Evolutionary conservation across 352 stramenopile genomes (phyloP).

Genomic region (Globisporangium spiculum): DNA sequence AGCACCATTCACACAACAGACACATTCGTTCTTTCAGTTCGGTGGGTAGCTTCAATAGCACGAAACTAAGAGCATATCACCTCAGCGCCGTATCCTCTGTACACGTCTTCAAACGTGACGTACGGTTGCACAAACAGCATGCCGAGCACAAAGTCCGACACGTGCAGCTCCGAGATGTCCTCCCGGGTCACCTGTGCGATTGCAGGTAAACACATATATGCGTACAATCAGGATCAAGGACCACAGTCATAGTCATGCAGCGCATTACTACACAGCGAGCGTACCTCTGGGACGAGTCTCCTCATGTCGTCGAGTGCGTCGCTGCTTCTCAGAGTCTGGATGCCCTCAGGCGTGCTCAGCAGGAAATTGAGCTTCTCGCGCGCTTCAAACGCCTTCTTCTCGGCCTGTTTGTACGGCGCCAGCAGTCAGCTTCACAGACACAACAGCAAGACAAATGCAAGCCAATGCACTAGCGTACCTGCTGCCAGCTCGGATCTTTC

Average conservation of each 20-base stretch:
- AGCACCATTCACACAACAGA: not conserved
- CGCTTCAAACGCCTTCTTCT: conserved; percentile 41
- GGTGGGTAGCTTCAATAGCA: not conserved
- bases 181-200: conserved; percentile 43
- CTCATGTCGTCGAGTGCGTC: conserved; percentile 58
- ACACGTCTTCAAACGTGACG: conserved; percentile 53
- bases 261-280: not conserved
- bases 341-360: conserved; percentile 47
- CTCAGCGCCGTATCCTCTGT: conserved; percentile 61
- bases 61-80: conserved; percentile 18
- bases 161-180: conserved; percentile 71
- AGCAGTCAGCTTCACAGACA: not conserved
- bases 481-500: conserved; percentile 46
- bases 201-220: not conserved
- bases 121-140: conserved; percentile 82
- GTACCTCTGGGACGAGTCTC: conserved; percentile 57
- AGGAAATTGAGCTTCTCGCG: conserved; percentile 53
- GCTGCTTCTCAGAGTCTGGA: conserved; percentile 56
- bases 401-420: conserved; percentile 29
- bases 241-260: not conserved
- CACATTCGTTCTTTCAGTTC: not conserved
- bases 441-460: not conserved
- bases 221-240: not conserved
- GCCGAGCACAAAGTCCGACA: conserved; percentile 77
- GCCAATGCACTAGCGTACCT: conserved; percentile 24